Evolutionary conservation across 2,329 filamentous ascomycete genomes (phyloP), one percentile per base, ranked within the genome.

Genomic region (Calonectria naviculata): DNA sequence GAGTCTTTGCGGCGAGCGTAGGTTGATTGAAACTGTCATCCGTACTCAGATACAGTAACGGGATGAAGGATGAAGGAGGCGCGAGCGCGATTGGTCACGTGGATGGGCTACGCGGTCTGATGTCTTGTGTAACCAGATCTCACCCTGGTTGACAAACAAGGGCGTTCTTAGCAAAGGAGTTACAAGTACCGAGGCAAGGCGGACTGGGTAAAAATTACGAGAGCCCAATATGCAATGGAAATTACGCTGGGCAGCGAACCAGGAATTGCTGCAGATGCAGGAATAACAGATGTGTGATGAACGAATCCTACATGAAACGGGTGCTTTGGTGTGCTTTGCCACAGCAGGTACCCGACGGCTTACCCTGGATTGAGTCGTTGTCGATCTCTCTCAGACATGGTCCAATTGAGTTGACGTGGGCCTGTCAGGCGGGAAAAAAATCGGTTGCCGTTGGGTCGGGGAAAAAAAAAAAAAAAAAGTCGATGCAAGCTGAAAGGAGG

Each of bases 351-450:
- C 42, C 54, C 21, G 56, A 42, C 17, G 24, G 9, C 31, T n/a
- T 47, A 41, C 54, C 34, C 56, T 61, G 38, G 56, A 61, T 49
- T 56, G n/a, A 56, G 42, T 46, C 52, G 26, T 61, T 41, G n/a
- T 24, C 41, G 62, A 65, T 41, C 47, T 41, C 31, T 67, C 24
- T 19, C 38, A 42, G 26, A 19, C 12, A 38, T 34, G 26, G 65
- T 36, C 52, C 34, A 67, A 60, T 67, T 60, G 29, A 60, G n/a
- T 41, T 52, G 56, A 34, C 44, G 41, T 41, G 42, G 19, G 41
- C 28, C 54, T 42, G 42, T 49, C 21, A 65, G 65, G 65, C 65
- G 65, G 15, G 17, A 61, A 62, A 63, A 63, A 63, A 63, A 63
- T 31, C 47, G 52, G 52, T 26, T 19, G 49, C 64, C 42, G 24